Conservation (phyloP, 352 stramenopile species). For the Phytophthora pseudosyringae region DNA sequence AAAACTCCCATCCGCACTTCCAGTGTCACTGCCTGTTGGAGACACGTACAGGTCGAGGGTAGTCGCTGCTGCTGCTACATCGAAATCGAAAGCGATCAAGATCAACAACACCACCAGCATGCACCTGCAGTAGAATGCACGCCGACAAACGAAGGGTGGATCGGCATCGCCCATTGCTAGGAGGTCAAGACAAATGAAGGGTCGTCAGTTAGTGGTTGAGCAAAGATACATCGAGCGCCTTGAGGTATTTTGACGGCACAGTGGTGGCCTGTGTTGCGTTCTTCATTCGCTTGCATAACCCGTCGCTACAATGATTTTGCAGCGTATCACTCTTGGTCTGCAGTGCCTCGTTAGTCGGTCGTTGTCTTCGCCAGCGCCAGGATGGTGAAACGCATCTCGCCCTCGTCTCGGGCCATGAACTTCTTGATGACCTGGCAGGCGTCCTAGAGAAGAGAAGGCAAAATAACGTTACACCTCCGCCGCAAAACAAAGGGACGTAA, state of each 20-base stretch:
- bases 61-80: neutral
- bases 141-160: neutral
- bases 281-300: slow-evolving; percentile 21
- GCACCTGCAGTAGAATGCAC: neutral
- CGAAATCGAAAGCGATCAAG: slow-evolving; percentile 2
- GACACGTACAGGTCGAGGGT: slow-evolving; percentile 65
- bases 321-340: slow-evolving; percentile 13
- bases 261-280: neutral
- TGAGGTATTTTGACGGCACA: slow-evolving; percentile 1
- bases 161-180: slow-evolving; percentile 5
- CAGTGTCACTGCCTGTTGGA: slow-evolving; percentile 48
- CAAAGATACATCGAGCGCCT: slow-evolving; percentile 10
- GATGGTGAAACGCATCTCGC: slow-evolving; percentile 96
- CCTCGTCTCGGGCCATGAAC: slow-evolving; percentile 95
- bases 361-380: slow-evolving; percentile 88
- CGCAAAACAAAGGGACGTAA: neutral
- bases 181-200: slow-evolving; percentile 12
- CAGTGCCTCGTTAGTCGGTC: slow-evolving; percentile 24
- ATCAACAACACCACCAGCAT: slow-evolving; percentile 5
- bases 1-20: slow-evolving; percentile 55
- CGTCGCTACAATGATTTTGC: slow-evolving; percentile 9
- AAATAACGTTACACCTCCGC: neutral
- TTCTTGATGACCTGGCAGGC: slow-evolving; percentile 90
- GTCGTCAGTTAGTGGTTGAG: slow-evolving; percentile 22
- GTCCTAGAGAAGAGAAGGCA: slow-evolving; percentile 53